Conservation (phyloP, 768 basidiomycete species). For the Termitomyces sp. region DNA sequence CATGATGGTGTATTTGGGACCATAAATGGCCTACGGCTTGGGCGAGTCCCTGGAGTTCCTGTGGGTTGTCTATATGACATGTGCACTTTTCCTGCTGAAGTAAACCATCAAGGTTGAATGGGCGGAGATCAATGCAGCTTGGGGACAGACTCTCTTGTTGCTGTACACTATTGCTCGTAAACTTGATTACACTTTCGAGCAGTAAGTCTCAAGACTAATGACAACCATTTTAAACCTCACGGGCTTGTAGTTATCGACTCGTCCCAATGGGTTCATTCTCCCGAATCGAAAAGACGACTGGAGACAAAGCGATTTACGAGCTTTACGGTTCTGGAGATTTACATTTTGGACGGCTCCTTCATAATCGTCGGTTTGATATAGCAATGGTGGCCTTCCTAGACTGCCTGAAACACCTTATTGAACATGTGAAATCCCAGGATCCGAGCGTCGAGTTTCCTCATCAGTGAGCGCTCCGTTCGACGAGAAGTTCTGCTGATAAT, state of each 20-base stretch:
- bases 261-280: conserved; percentile 96
- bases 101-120: conserved; percentile 74
- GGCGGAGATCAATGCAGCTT: conserved; percentile 98
- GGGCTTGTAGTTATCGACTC: conserved; percentile 67
- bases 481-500: conserved; percentile 5
- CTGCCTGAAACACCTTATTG: conserved; percentile 88
- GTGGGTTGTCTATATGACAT: conserved; percentile 38
- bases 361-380: conserved; percentile 93
- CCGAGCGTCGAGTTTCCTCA: conserved; percentile 76
- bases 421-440: conserved; percentile 77
- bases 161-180: conserved; percentile 90
- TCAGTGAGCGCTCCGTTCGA: conserved; percentile 55
- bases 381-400: conserved; percentile 97
- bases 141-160: conserved; percentile 93
- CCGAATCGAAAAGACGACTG: conserved; percentile 77
- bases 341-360: conserved; percentile 81
- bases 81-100: conserved; percentile 10
- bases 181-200: conserved; percentile 83
- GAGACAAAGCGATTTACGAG: conserved; percentile 85
- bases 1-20: conserved; percentile 95
- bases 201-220: conserved; percentile 44
- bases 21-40: conserved; percentile 94
- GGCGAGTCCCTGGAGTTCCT: conserved; percentile 80
- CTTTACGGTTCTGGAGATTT: conserved; percentile 94
- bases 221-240: background rate